Percentiles rank a stretch among this genome's conserved stretches.
phyloP scores from a whole-genome alignment of 1,139 yeast genomes.

The Protomyces pachydermus region DNA sequence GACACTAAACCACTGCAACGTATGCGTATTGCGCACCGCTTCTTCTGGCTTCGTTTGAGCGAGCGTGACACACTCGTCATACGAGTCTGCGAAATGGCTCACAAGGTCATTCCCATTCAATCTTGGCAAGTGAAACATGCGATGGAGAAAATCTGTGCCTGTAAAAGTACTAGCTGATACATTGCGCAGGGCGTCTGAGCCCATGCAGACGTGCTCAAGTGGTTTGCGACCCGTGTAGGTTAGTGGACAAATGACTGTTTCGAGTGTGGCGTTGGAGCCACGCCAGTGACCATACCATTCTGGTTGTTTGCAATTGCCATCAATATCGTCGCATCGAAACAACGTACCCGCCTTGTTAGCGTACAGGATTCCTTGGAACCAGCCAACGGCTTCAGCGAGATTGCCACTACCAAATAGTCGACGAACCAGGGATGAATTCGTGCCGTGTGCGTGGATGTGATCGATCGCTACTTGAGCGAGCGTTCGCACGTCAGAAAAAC shows the following conservation, averaged over 20 bases:
- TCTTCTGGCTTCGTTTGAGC: background rate
- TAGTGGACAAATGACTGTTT: background rate
- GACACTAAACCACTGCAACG: background rate
- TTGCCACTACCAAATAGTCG: background rate
- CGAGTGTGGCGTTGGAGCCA: constrained; percentile 6
- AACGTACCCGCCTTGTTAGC: background rate
- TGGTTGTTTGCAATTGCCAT: background rate
- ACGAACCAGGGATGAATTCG: background rate
- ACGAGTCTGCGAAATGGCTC: background rate
- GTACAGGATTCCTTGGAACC: background rate
- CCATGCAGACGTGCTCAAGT: background rate
- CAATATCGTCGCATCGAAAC: constrained; percentile 1
- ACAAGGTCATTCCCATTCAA: background rate
- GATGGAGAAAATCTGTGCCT: background rate
- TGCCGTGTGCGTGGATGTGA: background rate
- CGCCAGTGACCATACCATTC: constrained; percentile 4
- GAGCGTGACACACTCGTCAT: background rate
- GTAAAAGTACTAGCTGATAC: background rate
- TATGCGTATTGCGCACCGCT: background rate
- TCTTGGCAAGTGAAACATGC: background rate
- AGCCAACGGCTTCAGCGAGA: background rate
- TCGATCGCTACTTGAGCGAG: background rate
- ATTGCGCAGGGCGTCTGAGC: background rate
- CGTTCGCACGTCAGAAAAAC: background rate
- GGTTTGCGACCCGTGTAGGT: background rate